These are phyloP conservation scores for Orbilia oligospora DNA, from an alignment of 2,329 filamentous ascomycete species.

Conservation along the genomic window DNA sequence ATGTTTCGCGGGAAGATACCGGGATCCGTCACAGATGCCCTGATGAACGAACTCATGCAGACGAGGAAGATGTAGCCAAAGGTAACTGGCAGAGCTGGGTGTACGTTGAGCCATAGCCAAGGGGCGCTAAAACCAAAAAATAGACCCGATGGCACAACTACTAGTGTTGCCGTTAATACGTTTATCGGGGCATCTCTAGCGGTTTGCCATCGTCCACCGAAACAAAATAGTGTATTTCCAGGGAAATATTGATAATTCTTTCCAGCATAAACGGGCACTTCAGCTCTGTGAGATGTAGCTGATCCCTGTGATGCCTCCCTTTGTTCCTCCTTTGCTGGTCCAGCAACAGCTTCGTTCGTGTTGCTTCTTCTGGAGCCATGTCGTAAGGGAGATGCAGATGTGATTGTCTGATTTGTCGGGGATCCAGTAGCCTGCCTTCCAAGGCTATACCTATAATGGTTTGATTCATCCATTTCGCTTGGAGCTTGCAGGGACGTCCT, in stretches of 20 bases:
- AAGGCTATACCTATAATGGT: constrained; percentile 57
- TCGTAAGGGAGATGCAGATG: constrained; percentile 65
- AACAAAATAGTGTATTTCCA: constrained; percentile 91
- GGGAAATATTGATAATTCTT: constrained; percentile 93
- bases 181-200: constrained; percentile 90
- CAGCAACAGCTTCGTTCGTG: constrained; percentile 34
- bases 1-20: constrained; percentile 94
- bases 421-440: constrained; percentile 55
- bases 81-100: constrained; percentile 86
- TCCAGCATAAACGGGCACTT: constrained; percentile 67
- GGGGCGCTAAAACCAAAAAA: constrained; percentile 82
- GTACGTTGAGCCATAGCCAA: constrained; percentile 88
- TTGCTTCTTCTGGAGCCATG: constrained; percentile 66
- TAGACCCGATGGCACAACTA: constrained; percentile 82
- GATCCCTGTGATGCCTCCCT: constrained; percentile 51
- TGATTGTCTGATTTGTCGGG: constrained; percentile 62
- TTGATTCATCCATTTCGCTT: constrained; percentile 55
- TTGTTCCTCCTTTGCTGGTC: constrained; percentile 40
- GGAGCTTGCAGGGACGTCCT: constrained; percentile 54
- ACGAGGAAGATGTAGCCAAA: constrained; percentile 94
- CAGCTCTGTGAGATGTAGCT: constrained; percentile 31
- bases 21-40: constrained; percentile 91
- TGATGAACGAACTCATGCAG: constrained; percentile 91
- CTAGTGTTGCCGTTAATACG: constrained; percentile 83
- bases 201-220: constrained; percentile 89